These are phyloP conservation scores for Blastocystis sp. DNA, from an alignment of 352 stramenopile species.

Conservation along the genomic window DNA sequence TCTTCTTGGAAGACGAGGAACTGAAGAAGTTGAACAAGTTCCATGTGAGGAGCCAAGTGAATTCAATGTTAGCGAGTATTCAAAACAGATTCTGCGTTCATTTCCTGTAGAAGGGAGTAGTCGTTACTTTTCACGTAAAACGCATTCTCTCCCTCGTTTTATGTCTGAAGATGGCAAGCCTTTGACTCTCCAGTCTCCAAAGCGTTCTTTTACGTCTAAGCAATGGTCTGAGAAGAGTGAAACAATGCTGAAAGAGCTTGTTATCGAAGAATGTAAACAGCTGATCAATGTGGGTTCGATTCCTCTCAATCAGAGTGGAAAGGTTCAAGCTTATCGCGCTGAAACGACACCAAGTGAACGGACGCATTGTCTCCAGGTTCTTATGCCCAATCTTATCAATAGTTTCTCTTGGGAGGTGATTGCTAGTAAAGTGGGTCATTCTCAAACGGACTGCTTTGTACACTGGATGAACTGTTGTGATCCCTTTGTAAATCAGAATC, in stretches of 20 bases:
- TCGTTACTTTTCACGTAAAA: conserved; percentile 33
- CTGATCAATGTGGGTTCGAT: not conserved
- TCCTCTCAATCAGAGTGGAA: not conserved
- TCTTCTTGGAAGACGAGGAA: not conserved
- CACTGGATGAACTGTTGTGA: conserved; percentile 62
- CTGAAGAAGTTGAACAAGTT: not conserved
- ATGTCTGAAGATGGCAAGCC: not conserved
- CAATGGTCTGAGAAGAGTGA: conserved; percentile 4
- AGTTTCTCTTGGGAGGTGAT: conserved; percentile 52
- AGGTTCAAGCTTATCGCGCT: not conserved
- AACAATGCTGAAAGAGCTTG: not conserved
- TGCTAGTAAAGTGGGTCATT: not conserved
- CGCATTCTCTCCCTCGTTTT: not conserved
- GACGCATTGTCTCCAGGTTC: not conserved
- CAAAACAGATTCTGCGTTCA: not conserved
- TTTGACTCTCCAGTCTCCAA: not conserved
- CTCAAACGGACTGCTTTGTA: conserved; percentile 39
- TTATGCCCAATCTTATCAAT: not conserved
- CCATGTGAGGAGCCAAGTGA: not conserved
- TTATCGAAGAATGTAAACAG: not conserved
- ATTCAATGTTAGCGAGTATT: not conserved
- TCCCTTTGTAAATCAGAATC: not conserved
- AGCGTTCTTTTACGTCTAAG: not conserved
- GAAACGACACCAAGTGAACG: not conserved
- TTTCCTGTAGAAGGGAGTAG: not conserved